These are phyloP conservation scores for Colletotrichum orbiculare DNA, from an alignment of 2,329 filamentous ascomycete species.

Conservation along the genomic window DNA sequence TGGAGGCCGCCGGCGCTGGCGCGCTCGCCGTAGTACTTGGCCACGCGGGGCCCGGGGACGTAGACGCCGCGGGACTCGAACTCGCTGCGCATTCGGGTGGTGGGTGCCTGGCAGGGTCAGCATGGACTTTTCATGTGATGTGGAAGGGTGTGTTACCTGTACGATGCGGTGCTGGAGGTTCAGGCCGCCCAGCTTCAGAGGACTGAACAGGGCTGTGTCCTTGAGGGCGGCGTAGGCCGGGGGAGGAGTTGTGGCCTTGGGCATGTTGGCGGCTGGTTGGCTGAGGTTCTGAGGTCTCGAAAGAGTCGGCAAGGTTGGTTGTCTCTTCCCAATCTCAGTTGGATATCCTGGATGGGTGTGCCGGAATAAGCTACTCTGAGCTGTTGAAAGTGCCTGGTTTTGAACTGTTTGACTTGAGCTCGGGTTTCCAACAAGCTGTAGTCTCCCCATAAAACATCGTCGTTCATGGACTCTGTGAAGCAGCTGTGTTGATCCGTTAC, in stretches of 20 bases:
- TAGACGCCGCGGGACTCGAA: slow-evolving; percentile 47
- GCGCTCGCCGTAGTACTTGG: slow-evolving; percentile 46
- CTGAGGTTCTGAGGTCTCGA: too few species aligned
- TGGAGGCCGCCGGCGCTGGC: slow-evolving; percentile 46
- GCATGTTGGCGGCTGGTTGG: slow-evolving; percentile 8
- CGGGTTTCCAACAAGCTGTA: slow-evolving; percentile 1
- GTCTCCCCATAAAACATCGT: background rate
- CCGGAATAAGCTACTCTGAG: slow-evolving; percentile 1
- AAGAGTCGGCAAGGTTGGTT: slow-evolving; percentile 7
- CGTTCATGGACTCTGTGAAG: background rate
- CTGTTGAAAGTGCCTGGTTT: slow-evolving; percentile 18
- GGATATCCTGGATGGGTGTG: slow-evolving; percentile 10
- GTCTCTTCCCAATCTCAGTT: slow-evolving; percentile 14
- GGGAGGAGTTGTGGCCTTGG: slow-evolving; percentile 28
- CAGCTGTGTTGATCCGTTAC: background rate
- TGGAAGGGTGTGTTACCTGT: slow-evolving; percentile 40
- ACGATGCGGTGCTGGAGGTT: slow-evolving; percentile 50
- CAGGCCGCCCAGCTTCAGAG: slow-evolving; percentile 47
- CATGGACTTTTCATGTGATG: too few species aligned
- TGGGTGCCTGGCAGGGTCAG: slow-evolving; percentile 9
- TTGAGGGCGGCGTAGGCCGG: slow-evolving; percentile 27
- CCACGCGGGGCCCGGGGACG: slow-evolving; percentile 43
- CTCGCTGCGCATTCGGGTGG: slow-evolving; percentile 42
- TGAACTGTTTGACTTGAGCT: slow-evolving; percentile 10
- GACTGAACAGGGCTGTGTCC: slow-evolving; percentile 46